Evolutionary conservation across 2,329 filamentous ascomycete species (phyloP), one percentile per base, ranked within the genome.

Genomic region (Claviceps arundinis): DNA sequence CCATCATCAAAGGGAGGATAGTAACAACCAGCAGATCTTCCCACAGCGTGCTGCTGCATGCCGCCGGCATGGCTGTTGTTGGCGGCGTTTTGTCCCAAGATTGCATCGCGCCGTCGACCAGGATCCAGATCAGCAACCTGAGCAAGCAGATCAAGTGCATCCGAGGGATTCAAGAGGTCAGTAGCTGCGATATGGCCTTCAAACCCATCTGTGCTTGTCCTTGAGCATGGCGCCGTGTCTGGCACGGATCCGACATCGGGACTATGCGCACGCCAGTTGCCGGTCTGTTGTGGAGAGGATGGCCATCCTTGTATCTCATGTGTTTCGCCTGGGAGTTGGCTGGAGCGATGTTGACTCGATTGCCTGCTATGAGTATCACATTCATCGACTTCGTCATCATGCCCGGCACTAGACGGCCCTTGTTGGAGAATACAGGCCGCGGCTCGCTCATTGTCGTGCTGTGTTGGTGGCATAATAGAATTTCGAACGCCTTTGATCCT

Each of bases 121-220:
- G 62, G 60, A 6, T 69, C 66, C 46, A 70, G 58, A 43, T 70
- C 65, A 38, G 69, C 69, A 4, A 70, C 69, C 51, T 70, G 69
- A 30, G 68, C 69, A 24, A 71, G 55, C 17, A 71, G 54, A 50
- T 71, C 65, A 46, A 71, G 57, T 0, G 69, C 69, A 50, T 71
- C 69, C 1, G 69, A 71, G 2, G 69, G 69, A 17, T 70, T 70
- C 37, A 71, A 57, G 1, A 71, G 60, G 54, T 71, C 68, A 0
- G 65, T 65, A 0, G 69, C 66, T 1, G 67, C 67, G 52, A 71
- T 69, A 44, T 67, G 67, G 30, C 69, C 69, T 42, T 70, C 67
- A 5, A 71, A 62, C 4, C 57, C 56, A 22, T 57, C 48, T 14
- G 57, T 53, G 42, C 52, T 54, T 22, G 47, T 55, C 37, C 55